Evolutionary conservation across 2,329 filamentous ascomycete genomes (phyloP), one percentile per base, ranked within the genome.

Genomic region (Colletotrichum falcatum): DNA sequence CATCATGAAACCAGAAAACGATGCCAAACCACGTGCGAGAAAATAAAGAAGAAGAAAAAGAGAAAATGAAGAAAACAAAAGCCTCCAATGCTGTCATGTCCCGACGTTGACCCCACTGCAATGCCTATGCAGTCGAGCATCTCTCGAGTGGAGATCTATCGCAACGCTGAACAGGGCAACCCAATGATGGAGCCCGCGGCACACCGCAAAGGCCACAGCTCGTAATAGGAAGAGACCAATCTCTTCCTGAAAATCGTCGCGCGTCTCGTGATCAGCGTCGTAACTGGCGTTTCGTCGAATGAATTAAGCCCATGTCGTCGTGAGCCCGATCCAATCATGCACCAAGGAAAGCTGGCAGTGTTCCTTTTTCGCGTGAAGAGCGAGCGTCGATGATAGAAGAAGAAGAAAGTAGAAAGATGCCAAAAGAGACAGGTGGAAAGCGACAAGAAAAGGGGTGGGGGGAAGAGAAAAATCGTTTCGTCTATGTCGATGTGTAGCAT

Each of bases 401-500:
- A 44, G 39, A 44, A 44, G 6, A 44, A n/a, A 46, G 26, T 66
- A 66, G 42, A 62, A 42, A 61, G 39, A n/a, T 23, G n/a, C 20
- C 16, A 23, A 30, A 60, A 30, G 61, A 42, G 49, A 73, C 60
- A 63, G 66, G 62, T 39, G 66, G 37, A 61, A 65, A 56, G 35
- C 48, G 54, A 37, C 28, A 42, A 30, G 51, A 58, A 59, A 48
- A 39, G 28, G 28, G n/a, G n/a, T n/a, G n/a, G n/a, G n/a, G n/a
- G n/a, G n/a, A n/a, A n/a, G n/a, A n/a, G n/a, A n/a, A 60, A 73
- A 63, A 26, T 55, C 44, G 44, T 46, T 65, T 72, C 70, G 53
- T 73, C 72, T 73, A 73, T 73, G 72, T 72, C 72, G 56, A 70
- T 72, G 61, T 70, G 53, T 48, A 49, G 70, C 55, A 61, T 65